A percentile compares a stretch with the other conserved stretches of the same genome.
phyloP scores from a whole-genome alignment of 768 basidiomycete species.

The Termitomyces bulborhizus region DNA sequence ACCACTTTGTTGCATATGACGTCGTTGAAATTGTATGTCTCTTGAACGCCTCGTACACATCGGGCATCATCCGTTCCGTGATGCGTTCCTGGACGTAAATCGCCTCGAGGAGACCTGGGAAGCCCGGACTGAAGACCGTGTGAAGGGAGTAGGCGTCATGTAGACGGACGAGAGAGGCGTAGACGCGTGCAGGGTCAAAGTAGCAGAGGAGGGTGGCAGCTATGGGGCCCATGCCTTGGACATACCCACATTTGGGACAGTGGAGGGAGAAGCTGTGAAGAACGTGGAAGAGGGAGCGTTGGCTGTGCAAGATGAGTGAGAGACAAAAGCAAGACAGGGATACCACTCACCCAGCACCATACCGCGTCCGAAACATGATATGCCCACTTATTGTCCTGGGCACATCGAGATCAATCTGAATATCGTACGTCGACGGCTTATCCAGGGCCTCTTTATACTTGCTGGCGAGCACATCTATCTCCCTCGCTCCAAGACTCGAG shows the following conservation, averaged over 20 bases:
- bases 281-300: conserved; percentile 93
- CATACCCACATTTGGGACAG: conserved; percentile 89
- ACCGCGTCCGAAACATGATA: conserved; percentile 90
- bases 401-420: conserved; percentile 97
- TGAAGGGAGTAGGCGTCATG: conserved; percentile 90
- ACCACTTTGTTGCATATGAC: conserved; percentile 98
- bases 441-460: conserved; percentile 65
- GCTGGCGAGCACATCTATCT: conserved; percentile 34
- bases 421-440: conserved; percentile 81
- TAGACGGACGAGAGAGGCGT: conserved; percentile 77
- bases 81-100: conserved; percentile 94
- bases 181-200: conserved; percentile 84
- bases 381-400: conserved; percentile 95
- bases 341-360: conserved; percentile 80
- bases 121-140: conserved; percentile 85
- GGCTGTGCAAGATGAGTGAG: conserved; percentile 36
- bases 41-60: conserved; percentile 80
- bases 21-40: conserved; percentile 90
- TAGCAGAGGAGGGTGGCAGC: conserved; percentile 93
- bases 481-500: conserved; percentile 38
- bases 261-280: conserved; percentile 85
- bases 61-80: conserved; percentile 83
- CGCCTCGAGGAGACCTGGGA: conserved; percentile 92
- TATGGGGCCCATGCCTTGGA: conserved; percentile 98
- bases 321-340: neutral